phyloP scores from a whole-genome alignment of 2,329 filamentous ascomycete genomes.

The Huntiella abstrusa region DNA sequence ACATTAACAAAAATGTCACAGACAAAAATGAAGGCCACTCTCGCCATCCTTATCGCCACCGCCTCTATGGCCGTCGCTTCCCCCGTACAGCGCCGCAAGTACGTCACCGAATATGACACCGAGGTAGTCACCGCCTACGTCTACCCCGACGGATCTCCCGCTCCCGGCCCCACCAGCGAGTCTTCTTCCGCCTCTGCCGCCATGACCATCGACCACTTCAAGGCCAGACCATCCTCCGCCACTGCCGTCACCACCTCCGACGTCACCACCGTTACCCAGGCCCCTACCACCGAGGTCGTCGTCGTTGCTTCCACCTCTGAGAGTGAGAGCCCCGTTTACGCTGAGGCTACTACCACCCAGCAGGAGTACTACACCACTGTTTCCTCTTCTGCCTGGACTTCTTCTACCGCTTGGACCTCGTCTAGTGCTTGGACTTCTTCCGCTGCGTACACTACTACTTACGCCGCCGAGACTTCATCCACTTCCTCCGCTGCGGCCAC shows the following conservation, averaged over 20 bases:
- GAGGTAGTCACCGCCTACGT: slow-evolving; percentile 23
- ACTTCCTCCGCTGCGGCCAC: slow-evolving; percentile 9
- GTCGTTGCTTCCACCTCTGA: slow-evolving; percentile 16
- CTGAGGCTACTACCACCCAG: slow-evolving; percentile 7
- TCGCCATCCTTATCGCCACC: slow-evolving; percentile 26
- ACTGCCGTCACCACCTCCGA: slow-evolving; percentile 4
- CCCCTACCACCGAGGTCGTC: slow-evolving; percentile 8
- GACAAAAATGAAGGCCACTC: slow-evolving; percentile 31
- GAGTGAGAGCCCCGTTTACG: slow-evolving; percentile 4
- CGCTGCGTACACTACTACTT: neutral
- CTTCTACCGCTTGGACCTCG: neutral
- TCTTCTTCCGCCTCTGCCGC: slow-evolving; percentile 3
- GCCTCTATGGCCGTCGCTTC: slow-evolving; percentile 27
- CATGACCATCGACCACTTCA: neutral
- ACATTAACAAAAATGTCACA: neutral
- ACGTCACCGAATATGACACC: slow-evolving; percentile 23
- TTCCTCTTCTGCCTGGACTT: slow-evolving; percentile 5
- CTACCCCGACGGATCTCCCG: slow-evolving; percentile 13
- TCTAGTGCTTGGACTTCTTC: neutral
- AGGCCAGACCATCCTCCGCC: too few species aligned
- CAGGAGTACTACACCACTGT: slow-evolving; percentile 3
- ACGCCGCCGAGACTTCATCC: neutral
- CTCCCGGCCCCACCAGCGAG: slow-evolving; percentile 12
- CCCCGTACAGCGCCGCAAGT: slow-evolving; percentile 24
- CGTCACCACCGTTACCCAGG: slow-evolving; percentile 15